These are phyloP conservation scores for Ogataea hybrid DNA, from an alignment of 1,139 yeast species.

Conservation along the genomic window DNA sequence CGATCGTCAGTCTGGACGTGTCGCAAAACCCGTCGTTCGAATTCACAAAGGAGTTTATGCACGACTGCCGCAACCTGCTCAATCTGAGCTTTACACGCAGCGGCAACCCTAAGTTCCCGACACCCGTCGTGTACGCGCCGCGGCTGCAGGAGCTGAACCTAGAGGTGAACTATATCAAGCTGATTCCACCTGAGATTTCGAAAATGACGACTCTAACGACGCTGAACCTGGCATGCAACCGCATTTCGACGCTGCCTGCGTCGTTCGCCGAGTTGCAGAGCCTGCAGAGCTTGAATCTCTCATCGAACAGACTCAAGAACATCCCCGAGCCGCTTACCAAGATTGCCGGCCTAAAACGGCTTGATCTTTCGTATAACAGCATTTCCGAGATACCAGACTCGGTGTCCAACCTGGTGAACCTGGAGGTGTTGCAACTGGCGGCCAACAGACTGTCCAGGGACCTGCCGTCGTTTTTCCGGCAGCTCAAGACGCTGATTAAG, in stretches of 20 bases:
- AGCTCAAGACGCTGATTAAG: slow-evolving; percentile 57
- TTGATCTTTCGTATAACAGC: slow-evolving; percentile 83
- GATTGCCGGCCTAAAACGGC: slow-evolving; percentile 56
- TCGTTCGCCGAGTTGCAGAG: slow-evolving; percentile 54
- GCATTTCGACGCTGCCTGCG: slow-evolving; percentile 62
- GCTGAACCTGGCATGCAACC: slow-evolving; percentile 71
- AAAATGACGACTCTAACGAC: too few relatives aligned
- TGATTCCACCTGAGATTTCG: too few relatives aligned
- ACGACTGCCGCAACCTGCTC: slow-evolving; percentile 70
- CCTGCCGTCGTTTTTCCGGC: slow-evolving; percentile 53
- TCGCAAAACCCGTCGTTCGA: slow-evolving; percentile 85
- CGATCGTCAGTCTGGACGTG: slow-evolving; percentile 78
- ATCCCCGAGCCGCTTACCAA: slow-evolving; percentile 73
- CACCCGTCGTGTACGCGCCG: too few relatives aligned
- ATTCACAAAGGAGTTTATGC: slow-evolving; percentile 82
- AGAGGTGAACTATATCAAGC: too few relatives aligned
- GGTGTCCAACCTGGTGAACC: slow-evolving; percentile 53
- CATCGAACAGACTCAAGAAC: slow-evolving; percentile 71
- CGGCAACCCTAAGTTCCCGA: too few relatives aligned
- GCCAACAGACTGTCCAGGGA: slow-evolving; percentile 65
- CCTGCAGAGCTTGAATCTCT: slow-evolving; percentile 63
- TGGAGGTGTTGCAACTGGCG: slow-evolving; percentile 71
- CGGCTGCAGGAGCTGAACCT: too few relatives aligned
- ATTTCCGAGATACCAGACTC: slow-evolving; percentile 60
- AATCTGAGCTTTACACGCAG: slow-evolving; percentile 66